phyloP scores from a whole-genome alignment of 2,329 filamentous ascomycete genomes.

The Verticillium alfalfae region DNA sequence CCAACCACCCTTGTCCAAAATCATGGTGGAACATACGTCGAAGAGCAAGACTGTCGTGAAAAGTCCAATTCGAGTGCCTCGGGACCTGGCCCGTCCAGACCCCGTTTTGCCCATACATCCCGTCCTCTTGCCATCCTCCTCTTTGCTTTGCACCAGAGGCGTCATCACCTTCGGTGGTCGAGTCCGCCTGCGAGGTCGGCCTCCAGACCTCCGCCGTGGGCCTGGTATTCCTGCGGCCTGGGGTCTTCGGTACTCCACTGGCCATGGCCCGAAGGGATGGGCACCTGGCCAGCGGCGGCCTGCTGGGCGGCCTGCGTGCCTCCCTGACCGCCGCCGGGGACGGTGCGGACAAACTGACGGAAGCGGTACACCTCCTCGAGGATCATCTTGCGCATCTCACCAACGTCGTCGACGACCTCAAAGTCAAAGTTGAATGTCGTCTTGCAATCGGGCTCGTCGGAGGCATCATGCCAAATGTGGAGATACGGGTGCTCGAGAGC shows the following conservation, averaged over 20 bases:
- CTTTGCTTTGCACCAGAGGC: constrained; percentile 10
- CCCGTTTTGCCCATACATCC: constrained; percentile 3
- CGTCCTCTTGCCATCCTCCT: background rate
- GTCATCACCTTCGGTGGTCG: constrained; percentile 31
- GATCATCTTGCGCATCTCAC: constrained; percentile 95
- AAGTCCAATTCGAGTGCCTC: background rate
- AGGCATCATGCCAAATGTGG: constrained; percentile 96
- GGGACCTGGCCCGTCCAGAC: background rate
- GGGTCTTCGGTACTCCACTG: constrained; percentile 58
- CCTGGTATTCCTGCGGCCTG: constrained; percentile 52
- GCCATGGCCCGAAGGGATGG: constrained; percentile 42
- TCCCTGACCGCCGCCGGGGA: constrained; percentile 29
- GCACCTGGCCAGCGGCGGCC: constrained; percentile 38
- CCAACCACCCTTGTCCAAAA: background rate
- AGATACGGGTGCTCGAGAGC: constrained; percentile 96
- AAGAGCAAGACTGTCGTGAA: too few species aligned
- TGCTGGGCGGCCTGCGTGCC: constrained; percentile 26
- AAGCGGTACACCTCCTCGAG: constrained; percentile 89
- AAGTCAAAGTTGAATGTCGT: constrained; percentile 98
- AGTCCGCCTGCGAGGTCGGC: constrained; percentile 55
- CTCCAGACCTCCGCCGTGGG: constrained; percentile 46
- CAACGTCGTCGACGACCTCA: constrained; percentile 92
- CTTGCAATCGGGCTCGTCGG: constrained; percentile 89
- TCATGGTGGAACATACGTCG: too few species aligned
- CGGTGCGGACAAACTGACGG: constrained; percentile 56